Percentiles rank a stretch among this genome's conserved stretches.
Conservation (phyloP, 2,329 filamentous ascomycete genomes). For the Colletotrichum echinochloae region DNA sequence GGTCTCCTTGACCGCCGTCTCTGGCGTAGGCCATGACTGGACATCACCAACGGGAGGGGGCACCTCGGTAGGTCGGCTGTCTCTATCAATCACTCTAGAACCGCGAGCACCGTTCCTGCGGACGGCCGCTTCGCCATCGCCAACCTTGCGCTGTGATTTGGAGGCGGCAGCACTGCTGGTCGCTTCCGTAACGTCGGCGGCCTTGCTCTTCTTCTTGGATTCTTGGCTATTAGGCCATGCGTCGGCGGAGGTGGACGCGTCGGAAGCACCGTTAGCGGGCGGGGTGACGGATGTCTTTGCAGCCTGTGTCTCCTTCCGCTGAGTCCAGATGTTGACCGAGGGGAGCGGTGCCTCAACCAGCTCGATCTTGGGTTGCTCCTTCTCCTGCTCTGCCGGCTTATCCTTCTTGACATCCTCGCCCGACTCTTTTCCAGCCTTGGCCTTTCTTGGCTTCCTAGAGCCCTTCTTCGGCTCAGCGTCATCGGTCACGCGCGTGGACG, state of each 20-base stretch:
- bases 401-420: constrained; percentile 61
- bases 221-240: constrained; percentile 58
- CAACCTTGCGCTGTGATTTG: constrained; percentile 56
- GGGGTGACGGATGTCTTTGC: constrained; percentile 60
- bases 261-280: constrained; percentile 42
- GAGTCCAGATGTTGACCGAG: constrained; percentile 87
- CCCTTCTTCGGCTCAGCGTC: constrained; percentile 73
- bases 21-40: constrained; percentile 89
- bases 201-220: constrained; percentile 54
- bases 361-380: constrained; percentile 69
- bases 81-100: constrained; percentile 57
- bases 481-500: constrained; percentile 74
- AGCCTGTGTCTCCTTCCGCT: constrained; percentile 76
- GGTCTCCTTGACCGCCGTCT: constrained; percentile 76
- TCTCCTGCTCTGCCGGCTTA: constrained; percentile 70
- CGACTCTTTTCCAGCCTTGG: constrained; percentile 69
- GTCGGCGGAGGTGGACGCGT: constrained; percentile 38
- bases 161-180: constrained; percentile 51
- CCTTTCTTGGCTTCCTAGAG: constrained; percentile 61
- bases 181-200: constrained; percentile 42
- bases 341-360: constrained; percentile 87
- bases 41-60: constrained; percentile 80
- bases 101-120: constrained; percentile 60
- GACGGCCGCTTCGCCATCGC: constrained; percentile 56
- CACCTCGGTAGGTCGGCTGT: constrained; percentile 44